Base-by-base conservation (phyloP, 2,329 filamentous ascomycete genomes). In the Pseudogymnoascus sp. region DNA sequence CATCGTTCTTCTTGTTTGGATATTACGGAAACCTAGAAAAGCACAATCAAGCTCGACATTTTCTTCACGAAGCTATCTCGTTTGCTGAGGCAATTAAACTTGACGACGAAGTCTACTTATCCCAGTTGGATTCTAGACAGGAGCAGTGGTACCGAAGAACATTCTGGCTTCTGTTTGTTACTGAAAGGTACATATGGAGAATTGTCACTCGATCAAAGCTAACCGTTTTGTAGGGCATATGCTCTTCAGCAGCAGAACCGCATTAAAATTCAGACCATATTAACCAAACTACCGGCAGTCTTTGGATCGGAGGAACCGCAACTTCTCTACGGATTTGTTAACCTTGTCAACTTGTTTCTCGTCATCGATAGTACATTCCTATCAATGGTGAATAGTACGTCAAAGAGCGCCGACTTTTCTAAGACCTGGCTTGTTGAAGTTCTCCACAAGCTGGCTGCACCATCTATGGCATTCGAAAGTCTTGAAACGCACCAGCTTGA, bases 41-140 rank as follows among this genome's bases (percentile, higher is more conserved):
- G 15, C 72, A 74, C 13, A 74, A 74, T n/a, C 67, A 71, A 0
- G 72, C 74, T 0, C 75, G 74, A 72, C 72, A 70, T 56, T 72
- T 75, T 10, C 38, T 75, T 0, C 65, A 71, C 26, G 72, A 74
- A 60, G 63, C 73, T 0, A 73, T 72, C 1, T 73, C 73, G 0
- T 67, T 70, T 13, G 65, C 74, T 0, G 72, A 74, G 33, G 64
- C 70, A 0, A 62, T 73, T 0, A 68, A 71, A 0, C 61, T 74
- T 1, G 68, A 74, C 1, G 72, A 74, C 50, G 72, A 74, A 31
- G 17, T 33, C 26, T 56, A 56, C 26, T 33, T 56, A 15, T 56
- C 50, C 29, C 50, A 56, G 13, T n/a, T 56, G 50, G 50, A 56
- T 13, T 19, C 50, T 19, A 56, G 50, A 13, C 50, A 56, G 29